A percentile compares a stretch with the other conserved stretches of the same genome.
Evolutionary conservation across 2,329 filamentous ascomycete genomes (phyloP).

Genomic region (Dactylonectria macrodidyma): DNA sequence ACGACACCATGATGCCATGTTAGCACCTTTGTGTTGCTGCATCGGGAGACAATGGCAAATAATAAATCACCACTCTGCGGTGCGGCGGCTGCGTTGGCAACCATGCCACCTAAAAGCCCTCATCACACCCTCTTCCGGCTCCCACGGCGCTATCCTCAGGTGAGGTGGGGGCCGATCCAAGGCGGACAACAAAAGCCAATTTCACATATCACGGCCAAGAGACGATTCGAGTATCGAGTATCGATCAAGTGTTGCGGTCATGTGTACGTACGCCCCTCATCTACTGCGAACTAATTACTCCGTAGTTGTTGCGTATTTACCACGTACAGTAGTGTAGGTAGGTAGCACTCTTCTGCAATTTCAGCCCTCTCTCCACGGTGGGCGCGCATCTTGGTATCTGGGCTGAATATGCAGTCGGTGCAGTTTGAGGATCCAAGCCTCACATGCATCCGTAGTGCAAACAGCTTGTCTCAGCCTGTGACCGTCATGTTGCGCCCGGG

Average conservation of each 20-base stretch:
- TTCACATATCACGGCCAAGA: constrained; percentile 36
- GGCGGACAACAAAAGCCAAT: constrained; percentile 36
- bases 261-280: constrained; percentile 23
- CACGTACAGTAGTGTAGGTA: too few relatives aligned
- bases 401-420: constrained; percentile 49
- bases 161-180: constrained; percentile 40
- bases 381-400: constrained; percentile 38
- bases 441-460: constrained; percentile 39
- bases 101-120: constrained; percentile 27
- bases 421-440: constrained; percentile 44
- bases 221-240: constrained; percentile 5
- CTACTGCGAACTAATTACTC: background rate
- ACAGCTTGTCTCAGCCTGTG: constrained; percentile 46
- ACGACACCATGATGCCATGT: constrained; percentile 9
- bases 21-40: constrained; percentile 22
- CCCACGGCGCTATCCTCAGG: constrained; percentile 41
- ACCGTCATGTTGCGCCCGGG: constrained; percentile 41
- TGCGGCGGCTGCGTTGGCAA: constrained; percentile 25
- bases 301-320: too few relatives aligned
- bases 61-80: constrained; percentile 11
- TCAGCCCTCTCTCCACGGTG: constrained; percentile 34
- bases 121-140: constrained; percentile 30
- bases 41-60: constrained; percentile 22
- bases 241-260: constrained; percentile 23
- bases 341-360: constrained; percentile 16